Base-by-base conservation (phyloP, 495 filamentous ascomycete genomes). In the Clavariopsis aquatica region DNA sequence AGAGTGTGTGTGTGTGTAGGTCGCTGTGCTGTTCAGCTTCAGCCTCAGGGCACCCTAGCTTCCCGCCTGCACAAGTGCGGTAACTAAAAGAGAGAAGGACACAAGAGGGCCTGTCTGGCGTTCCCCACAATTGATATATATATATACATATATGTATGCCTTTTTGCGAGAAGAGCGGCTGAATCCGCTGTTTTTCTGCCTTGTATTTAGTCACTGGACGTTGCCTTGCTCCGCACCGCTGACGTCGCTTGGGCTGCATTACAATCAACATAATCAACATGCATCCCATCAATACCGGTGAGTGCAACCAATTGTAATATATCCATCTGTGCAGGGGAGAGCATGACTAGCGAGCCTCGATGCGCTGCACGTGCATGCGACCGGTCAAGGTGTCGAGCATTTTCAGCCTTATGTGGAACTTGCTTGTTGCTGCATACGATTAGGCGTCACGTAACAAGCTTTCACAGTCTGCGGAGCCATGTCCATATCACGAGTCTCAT, bases 401-500 rank as follows among this genome's bases (percentile, higher is more conserved):
- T 15, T 43, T n/a, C n/a, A 43, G 38, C 38, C 31, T 34, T 43
- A 17, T 6, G n/a, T 2, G 3, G 13, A 43, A 34, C 31, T 17
- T 43, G 2, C 38, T 8, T 17, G 9, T 43, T 34, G 2, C 38
- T 36, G 31, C 31, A 36, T 36, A 13, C 31, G 31, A 36, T 13
- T 6, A 13, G 31, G 13, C 31, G 13, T 36, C 31, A 36, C 31
- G 31, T 6, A 13, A 13, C 31, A 36, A 6, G 13, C 6, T 6
- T 6, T 6, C 31, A 36, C 31, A 36, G 31, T 36, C 31, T 36
- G 31, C 3, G 15, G 15, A 43, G 13, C 38, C 38, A n/a, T 3
- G 5, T 49, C n/a, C 20, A 49, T 24, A 49, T 49, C 24, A 4
- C 26, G 47, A 49, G n/a, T 49, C 47, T 49, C 62, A 27, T 60